Base-by-base conservation (phyloP, 345 rosid species). In the Linum tenue region DNA sequence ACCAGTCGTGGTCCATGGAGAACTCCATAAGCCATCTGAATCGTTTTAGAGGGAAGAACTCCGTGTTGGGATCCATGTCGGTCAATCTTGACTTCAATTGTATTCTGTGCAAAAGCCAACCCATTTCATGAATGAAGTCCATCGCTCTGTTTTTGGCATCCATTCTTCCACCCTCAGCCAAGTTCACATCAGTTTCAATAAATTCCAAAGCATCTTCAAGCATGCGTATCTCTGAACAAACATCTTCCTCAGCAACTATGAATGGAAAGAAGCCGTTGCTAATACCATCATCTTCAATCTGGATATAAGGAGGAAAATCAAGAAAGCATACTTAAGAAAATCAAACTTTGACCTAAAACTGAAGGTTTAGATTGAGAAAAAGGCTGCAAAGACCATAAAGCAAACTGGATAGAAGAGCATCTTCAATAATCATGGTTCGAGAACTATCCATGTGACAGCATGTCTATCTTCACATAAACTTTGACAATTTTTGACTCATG, bases 1-100 rank as follows among this genome's bases (percentile, higher is more conserved):
- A 89, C 99, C 99, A 95, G 71, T 89, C 99, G 61, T 70, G 88
- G 76, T 91, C 97, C 90, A 91, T 79, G 53, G 99, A 87, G 81
- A 91, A 95, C 59, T 91, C 99, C 67, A 91, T 72, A 31, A 95
- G 90, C 96, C 90, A 87, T 77, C 80, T 87, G 86, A 95, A 87
- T 66, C 96, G 84, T 66, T 68, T 64, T 41, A 91, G 66, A 58
- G 99, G 76, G 74, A 88, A 95, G 39, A 63, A 81, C 14, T 85
- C 88, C 2, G 76, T 61, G 59, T 80, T 80, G 14, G 99, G 89
- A 72, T 86, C 85, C 72, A 77, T 66, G 68, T 79, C 76, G 56
- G 86, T 84, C 66, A 91, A 67, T 78, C 87, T 81, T 70, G 76
- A 72, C 65, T 75, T 78, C 56, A 78, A 76, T 66, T 89, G 92